A percentile compares a stretch with the other conserved stretches of the same genome.
phyloP scores from a whole-genome alignment of 495 filamentous ascomycete species.

The Jackrogersella multiformis region DNA sequence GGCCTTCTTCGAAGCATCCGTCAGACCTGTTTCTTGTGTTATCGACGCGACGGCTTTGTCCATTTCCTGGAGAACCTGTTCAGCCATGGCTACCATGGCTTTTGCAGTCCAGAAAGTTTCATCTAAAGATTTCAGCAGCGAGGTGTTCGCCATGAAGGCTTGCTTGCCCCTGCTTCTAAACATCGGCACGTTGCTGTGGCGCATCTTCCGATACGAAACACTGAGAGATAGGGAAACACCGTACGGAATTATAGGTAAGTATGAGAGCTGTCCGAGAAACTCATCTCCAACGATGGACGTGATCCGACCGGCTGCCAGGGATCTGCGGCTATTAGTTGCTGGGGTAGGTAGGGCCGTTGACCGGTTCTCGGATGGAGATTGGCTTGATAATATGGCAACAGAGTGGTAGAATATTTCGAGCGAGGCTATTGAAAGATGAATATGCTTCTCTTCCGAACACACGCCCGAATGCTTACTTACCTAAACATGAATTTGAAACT shows the following conservation, averaged over 20 bases:
- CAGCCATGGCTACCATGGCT: slow-evolving; percentile 46
- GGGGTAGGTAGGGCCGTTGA: slow-evolving; percentile 64
- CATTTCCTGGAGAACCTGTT: slow-evolving; percentile 52
- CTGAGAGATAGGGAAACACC: slow-evolving; percentile 72
- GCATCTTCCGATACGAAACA: slow-evolving; percentile 76
- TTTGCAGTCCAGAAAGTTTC: slow-evolving; percentile 64
- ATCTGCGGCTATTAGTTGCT: slow-evolving; percentile 65
- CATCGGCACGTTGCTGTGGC: slow-evolving; percentile 70
- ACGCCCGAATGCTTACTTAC: slow-evolving; percentile 47
- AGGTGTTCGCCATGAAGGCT: slow-evolving; percentile 67
- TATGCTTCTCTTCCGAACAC: neutral
- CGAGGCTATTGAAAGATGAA: slow-evolving; percentile 56
- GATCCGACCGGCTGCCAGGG: slow-evolving; percentile 70
- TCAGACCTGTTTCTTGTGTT: slow-evolving; percentile 41
- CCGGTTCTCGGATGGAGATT: slow-evolving; percentile 42
- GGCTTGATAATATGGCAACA: slow-evolving; percentile 68
- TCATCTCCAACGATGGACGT: slow-evolving; percentile 67
- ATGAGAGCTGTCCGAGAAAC: slow-evolving; percentile 61
- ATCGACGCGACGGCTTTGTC: slow-evolving; percentile 48
- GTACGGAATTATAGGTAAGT: slow-evolving; percentile 74
- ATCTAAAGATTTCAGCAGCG: slow-evolving; percentile 64
- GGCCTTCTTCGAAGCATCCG: slow-evolving; percentile 32
- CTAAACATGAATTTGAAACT: slow-evolving; percentile 54
- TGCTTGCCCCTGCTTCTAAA: slow-evolving; percentile 68
- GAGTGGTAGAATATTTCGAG: slow-evolving; percentile 76